phyloP scores from a whole-genome alignment of 495 filamentous ascomycete species.

The Letharia lupina region DNA sequence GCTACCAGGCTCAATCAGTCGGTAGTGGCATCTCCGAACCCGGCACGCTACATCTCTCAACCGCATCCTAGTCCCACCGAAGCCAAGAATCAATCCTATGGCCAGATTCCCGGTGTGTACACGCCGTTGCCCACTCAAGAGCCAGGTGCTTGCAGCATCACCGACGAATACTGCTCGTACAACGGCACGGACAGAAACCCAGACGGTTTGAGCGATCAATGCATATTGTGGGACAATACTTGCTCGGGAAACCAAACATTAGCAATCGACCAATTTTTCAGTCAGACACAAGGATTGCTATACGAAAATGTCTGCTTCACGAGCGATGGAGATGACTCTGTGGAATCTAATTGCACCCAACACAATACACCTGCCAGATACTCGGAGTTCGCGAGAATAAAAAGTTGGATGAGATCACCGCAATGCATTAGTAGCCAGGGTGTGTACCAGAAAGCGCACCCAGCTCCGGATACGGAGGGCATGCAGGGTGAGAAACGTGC shows the following conservation, averaged over 20 bases:
- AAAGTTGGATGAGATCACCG: background rate
- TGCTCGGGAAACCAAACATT: background rate
- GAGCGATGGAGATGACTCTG: background rate
- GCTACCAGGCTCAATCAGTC: background rate
- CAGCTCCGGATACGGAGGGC: background rate
- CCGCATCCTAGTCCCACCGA: background rate
- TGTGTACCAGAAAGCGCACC: background rate
- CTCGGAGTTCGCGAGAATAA: background rate
- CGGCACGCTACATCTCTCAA: background rate
- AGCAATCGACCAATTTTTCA: background rate
- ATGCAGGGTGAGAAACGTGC: background rate
- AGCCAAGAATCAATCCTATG: background rate
- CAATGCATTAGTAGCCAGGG: background rate
- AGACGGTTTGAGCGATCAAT: background rate
- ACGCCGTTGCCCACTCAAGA: background rate
- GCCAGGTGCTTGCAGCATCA: background rate
- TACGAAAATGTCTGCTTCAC: constrained; percentile 1
- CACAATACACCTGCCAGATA: background rate
- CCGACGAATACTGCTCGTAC: background rate
- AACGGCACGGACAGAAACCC: background rate
- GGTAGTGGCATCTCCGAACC: background rate
- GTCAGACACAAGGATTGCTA: background rate
- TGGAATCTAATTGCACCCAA: background rate
- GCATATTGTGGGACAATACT: background rate
- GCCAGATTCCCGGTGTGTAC: background rate